These are phyloP conservation scores for Cardamine chenopodiifolia DNA, from an alignment of 345 rosid genomes.

Conservation along the genomic window DNA sequence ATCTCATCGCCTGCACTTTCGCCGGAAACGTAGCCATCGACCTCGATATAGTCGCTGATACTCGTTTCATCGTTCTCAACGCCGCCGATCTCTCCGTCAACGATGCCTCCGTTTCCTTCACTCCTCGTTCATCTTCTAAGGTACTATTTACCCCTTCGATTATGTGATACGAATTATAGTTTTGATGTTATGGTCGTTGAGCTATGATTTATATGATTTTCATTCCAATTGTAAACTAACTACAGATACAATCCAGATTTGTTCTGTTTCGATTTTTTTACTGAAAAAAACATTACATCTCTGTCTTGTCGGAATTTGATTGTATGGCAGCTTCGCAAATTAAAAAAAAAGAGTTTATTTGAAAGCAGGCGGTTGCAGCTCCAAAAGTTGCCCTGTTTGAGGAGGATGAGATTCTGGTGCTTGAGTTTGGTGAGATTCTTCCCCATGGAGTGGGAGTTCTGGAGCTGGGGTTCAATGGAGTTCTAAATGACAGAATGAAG, in stretches of 20 bases:
- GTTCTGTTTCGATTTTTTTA: neutral
- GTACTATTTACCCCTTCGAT: conserved; percentile 35
- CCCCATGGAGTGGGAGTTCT: conserved; percentile 74
- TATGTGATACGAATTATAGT: conserved; percentile 15
- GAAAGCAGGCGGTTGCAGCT: conserved; percentile 57
- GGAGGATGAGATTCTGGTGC: conserved; percentile 74
- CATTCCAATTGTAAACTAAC: neutral
- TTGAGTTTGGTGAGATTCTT: conserved; percentile 71
- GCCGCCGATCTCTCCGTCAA: conserved; percentile 82
- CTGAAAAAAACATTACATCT: neutral
- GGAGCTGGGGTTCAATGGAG: conserved; percentile 61
- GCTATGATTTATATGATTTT: neutral
- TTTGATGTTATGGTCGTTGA: conserved; percentile 11
- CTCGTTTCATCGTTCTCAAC: conserved; percentile 84
- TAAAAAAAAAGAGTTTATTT: neutral
- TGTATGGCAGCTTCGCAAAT: too few species aligned
- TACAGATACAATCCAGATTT: neutral
- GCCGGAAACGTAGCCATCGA: conserved; percentile 62
- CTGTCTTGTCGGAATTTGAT: neutral
- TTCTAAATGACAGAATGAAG: conserved; percentile 81
- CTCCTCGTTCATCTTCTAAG: conserved; percentile 53
- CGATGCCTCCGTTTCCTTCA: conserved; percentile 56
- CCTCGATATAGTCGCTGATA: conserved; percentile 58
- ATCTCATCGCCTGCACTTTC: conserved; percentile 74
- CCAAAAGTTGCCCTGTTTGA: conserved; percentile 54